Evolutionary conservation across 2,329 filamentous ascomycete species (phyloP).

Genomic region (Aspergillus persii): DNA sequence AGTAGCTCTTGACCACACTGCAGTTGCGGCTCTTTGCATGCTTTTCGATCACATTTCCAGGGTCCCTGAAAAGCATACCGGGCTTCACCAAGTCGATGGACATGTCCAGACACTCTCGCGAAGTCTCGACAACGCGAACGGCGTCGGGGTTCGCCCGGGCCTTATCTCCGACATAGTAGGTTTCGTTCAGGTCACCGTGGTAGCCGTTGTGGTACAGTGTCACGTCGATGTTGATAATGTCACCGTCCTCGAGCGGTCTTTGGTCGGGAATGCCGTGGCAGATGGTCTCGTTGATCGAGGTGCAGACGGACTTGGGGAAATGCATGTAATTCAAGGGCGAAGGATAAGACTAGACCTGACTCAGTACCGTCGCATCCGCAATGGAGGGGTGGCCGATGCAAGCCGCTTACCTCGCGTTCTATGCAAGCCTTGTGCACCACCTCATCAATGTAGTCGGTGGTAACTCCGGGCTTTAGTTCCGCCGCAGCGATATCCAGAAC

Average conservation of each 20-base stretch:
- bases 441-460: slow-evolving; percentile 92
- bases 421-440: slow-evolving; percentile 93
- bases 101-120: slow-evolving; percentile 84
- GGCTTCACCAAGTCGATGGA: slow-evolving; percentile 91
- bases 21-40: slow-evolving; percentile 81
- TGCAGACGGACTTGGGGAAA: slow-evolving; percentile 98
- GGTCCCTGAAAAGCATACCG: slow-evolving; percentile 86
- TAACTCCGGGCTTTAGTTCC: slow-evolving; percentile 83
- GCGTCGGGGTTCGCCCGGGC: slow-evolving; percentile 79
- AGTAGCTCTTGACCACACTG: slow-evolving; percentile 93
- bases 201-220: slow-evolving; percentile 92
- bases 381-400: neutral
- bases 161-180: slow-evolving; percentile 93
- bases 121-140: slow-evolving; percentile 85
- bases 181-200: slow-evolving; percentile 96
- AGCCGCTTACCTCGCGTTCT: slow-evolving; percentile 70
- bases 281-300: slow-evolving; percentile 93
- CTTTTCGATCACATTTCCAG: slow-evolving; percentile 93
- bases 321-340: slow-evolving; percentile 93
- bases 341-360: slow-evolving; percentile 72
- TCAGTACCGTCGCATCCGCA: slow-evolving; percentile 11
- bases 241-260: slow-evolving; percentile 80
- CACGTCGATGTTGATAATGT: slow-evolving; percentile 96
- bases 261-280: slow-evolving; percentile 98
- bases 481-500: slow-evolving; percentile 88